These are phyloP conservation scores for Candida takata DNA, from an alignment of 805 yeast species.

Conservation along the genomic window DNA sequence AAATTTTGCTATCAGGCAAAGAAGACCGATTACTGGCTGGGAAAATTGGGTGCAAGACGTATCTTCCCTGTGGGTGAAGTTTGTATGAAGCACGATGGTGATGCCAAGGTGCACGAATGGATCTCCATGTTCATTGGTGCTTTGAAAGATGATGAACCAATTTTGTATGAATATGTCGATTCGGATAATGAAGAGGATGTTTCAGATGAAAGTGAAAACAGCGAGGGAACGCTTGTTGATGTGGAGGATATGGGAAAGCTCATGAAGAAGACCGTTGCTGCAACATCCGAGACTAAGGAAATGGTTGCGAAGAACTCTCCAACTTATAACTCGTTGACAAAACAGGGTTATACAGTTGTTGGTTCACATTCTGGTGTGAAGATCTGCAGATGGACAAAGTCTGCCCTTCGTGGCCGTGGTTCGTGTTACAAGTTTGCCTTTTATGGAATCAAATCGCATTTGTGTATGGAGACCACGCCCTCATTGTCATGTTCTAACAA, in stretches of 20 bases:
- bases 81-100: slow-evolving; percentile 70
- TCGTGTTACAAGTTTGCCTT: slow-evolving; percentile 91
- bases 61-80: slow-evolving; percentile 77
- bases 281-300: slow-evolving; percentile 72
- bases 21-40: slow-evolving; percentile 64
- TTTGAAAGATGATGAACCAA: slow-evolving; percentile 66
- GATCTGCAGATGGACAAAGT: slow-evolving; percentile 93
- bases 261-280: slow-evolving; percentile 51
- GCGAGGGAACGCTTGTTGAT: slow-evolving; percentile 51
- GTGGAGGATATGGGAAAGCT: slow-evolving; percentile 80
- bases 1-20: slow-evolving; percentile 84
- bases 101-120: slow-evolving; percentile 59
- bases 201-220: slow-evolving; percentile 24
- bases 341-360: slow-evolving; percentile 88
- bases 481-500: slow-evolving; percentile 89
- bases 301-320: slow-evolving; percentile 50
- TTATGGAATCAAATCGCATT: slow-evolving; percentile 83
- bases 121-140: slow-evolving; percentile 49
- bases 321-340: slow-evolving; percentile 75
- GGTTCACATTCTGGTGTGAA: slow-evolving; percentile 95
- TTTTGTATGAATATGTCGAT: slow-evolving; percentile 50
- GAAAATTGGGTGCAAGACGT: slow-evolving; percentile 81
- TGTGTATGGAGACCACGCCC: slow-evolving; percentile 96
- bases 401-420: slow-evolving; percentile 89
- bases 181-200: slow-evolving; percentile 43